Evolutionary conservation across 2,329 filamentous ascomycete genomes (phyloP), one percentile per base, ranked within the genome.

Genomic region (Thelonectria olida): DNA sequence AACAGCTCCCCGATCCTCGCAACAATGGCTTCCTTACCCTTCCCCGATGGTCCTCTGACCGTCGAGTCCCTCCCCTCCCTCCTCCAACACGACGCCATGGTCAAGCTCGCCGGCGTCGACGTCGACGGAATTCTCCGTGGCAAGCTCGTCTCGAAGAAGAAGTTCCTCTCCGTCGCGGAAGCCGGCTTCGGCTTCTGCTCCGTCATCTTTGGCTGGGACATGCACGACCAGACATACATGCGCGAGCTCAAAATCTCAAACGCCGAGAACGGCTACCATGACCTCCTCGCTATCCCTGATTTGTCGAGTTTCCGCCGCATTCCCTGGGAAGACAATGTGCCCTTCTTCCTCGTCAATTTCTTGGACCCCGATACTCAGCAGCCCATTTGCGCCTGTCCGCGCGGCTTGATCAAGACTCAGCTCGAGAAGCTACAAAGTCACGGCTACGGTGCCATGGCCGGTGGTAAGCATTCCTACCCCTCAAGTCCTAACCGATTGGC

Each of bases 191-290:
- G 93, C 54, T 97, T 97, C 83, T 97, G 94, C 82, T 96, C 92
- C 19, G 93, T 97, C 68, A 88, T 97, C 67, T 97, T 97, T 72
- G 93, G 94, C 75, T 97, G 94, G 94, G 93, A 97, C 78, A 97
- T 97, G 92, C 93, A 97, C 78, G 94, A 97, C 74, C 85, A 88
- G 81, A 96, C 92, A 10, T 97, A 97, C 77, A 90, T 92, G 75
- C 88, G 85, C 70, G 93, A 97, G 79, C 86, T 97, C 65, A 86
- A 87, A 72, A 90, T 97, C 76, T 96, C 92, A 79, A 97, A 97
- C 80, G 91, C 92, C 68, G 90, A 92, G 72, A 97, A 97, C 75
- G 93, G 93, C 42, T 97, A 97, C 78, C 87, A 90, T 66, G 94
- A 97, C 76, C 80, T 97, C 42, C 85, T 97, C 51, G 93, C 94